phyloP scores from a whole-genome alignment of 192 early-diverging fungal species.

The Coemansia sp. region DNA sequence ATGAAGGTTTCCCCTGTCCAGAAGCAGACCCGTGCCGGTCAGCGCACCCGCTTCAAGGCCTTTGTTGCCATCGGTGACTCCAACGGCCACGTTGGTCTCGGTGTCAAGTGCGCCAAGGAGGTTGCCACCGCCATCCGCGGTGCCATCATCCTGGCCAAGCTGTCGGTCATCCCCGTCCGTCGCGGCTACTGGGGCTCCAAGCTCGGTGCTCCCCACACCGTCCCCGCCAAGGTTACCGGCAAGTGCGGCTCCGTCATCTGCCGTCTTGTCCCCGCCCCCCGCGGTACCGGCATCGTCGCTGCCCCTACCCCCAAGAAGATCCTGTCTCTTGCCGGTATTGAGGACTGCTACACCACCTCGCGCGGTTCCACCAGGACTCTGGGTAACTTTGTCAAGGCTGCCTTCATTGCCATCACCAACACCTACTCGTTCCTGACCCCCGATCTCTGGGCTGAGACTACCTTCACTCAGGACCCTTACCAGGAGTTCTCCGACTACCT shows the following conservation, averaged over 20 bases:
- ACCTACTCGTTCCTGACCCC: conserved; percentile 98
- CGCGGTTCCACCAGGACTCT: conserved; percentile 96
- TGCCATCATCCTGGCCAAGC: conserved; percentile 98
- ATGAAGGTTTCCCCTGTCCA: conserved; percentile 99
- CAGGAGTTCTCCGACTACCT: conserved; percentile 86
- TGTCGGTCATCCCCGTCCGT: conserved; percentile 95
- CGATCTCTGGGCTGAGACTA: conserved; percentile 91
- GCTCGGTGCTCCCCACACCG: conserved; percentile 97
- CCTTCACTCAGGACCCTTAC: conserved; percentile 85
- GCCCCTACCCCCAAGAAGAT: conserved; percentile 98
- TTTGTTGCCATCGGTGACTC: conserved; percentile 98
- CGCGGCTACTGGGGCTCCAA: conserved; percentile 98
- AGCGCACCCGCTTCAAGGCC: conserved; percentile 99
- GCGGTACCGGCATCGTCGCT: conserved; percentile 98
- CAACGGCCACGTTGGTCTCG: conserved; percentile 97
- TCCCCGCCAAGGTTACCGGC: conserved; percentile 95
- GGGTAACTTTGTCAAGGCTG: conserved; percentile 99
- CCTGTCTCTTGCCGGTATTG: conserved; percentile 93
- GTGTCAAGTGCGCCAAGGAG: conserved; percentile 99
- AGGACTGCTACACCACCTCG: conserved; percentile 96
- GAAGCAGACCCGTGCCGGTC: conserved; percentile 99
- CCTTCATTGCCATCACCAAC: conserved; percentile 93
- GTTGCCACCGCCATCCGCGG: conserved; percentile 98
- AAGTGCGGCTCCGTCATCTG: conserved; percentile 91
- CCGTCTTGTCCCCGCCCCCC: conserved; percentile 96